Evolutionary conservation across 2,329 filamentous ascomycete species (phyloP).

Genomic region (Penicillium fuscoglaucum): DNA sequence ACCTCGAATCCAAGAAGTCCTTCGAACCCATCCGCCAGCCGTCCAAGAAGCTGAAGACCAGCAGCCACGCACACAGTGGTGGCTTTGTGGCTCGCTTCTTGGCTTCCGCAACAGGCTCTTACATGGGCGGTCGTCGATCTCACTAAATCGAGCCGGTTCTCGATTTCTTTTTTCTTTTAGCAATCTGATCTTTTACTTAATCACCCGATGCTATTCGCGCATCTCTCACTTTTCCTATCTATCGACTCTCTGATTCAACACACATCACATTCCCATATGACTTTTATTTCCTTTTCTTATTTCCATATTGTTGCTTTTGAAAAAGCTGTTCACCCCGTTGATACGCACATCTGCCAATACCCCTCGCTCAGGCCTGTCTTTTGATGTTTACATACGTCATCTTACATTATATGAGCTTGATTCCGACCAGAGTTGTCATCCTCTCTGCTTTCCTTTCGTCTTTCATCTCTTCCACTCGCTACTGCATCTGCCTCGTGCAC

Average conservation of each 20-base stretch:
- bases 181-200: constrained; percentile 4
- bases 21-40: constrained; percentile 36
- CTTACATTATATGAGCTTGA: neutral
- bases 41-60: constrained; percentile 44
- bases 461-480: neutral
- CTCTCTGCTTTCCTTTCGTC: neutral
- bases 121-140: constrained; percentile 42
- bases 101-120: constrained; percentile 44
- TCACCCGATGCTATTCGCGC: constrained; percentile 5
- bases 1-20: constrained; percentile 34
- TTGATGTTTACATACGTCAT: neutral
- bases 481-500: neutral
- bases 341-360: constrained; percentile 24
- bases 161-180: constrained; percentile 6
- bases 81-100: constrained; percentile 47
- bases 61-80: constrained; percentile 30
- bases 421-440: neutral
- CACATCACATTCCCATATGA: neutral
- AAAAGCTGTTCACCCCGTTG: constrained; percentile 19
- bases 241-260: neutral
- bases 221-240: neutral
- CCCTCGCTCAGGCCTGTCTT: constrained; percentile 11
- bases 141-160: constrained; percentile 30
- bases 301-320: constrained; percentile 16
- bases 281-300: constrained; percentile 7